Conservation (phyloP, 2,329 filamentous ascomycete genomes). For the Fusarium sp. region DNA sequence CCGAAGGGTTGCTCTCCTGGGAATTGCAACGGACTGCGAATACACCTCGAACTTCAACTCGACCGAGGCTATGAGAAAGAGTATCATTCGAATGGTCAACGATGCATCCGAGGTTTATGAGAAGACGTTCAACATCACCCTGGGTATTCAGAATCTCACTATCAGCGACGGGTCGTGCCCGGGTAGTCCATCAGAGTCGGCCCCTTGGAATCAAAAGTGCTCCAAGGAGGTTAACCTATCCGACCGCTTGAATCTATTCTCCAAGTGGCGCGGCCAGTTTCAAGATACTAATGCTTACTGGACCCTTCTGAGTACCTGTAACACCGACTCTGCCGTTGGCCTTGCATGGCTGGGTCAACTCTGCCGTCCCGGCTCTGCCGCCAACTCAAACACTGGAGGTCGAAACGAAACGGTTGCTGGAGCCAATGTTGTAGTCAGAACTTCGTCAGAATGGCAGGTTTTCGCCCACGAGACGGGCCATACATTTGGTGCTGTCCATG, state of each 20-base stretch:
- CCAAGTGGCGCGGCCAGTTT: constrained; percentile 83
- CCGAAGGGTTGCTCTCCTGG: constrained; percentile 91
- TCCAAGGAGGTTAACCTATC: constrained; percentile 73
- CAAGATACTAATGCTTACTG: constrained; percentile 90
- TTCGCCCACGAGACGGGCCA: constrained; percentile 95
- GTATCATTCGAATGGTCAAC: constrained; percentile 88
- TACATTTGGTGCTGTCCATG: constrained; percentile 95
- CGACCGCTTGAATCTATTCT: constrained; percentile 87
- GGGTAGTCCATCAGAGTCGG: constrained; percentile 71
- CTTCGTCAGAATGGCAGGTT: constrained; percentile 90
- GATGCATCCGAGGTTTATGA: constrained; percentile 90
- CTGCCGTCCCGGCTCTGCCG: constrained; percentile 73
- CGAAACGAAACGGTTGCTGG: constrained; percentile 81
- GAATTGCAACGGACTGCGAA: constrained; percentile 92
- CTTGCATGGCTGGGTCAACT: constrained; percentile 93
- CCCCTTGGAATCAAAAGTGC: constrained; percentile 89
- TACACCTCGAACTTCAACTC: constrained; percentile 81
- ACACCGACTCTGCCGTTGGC: constrained; percentile 86
- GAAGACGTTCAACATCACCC: constrained; percentile 91
- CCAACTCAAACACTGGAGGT: constrained; percentile 62
- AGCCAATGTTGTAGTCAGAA: constrained; percentile 90
- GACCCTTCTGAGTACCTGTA: constrained; percentile 87
- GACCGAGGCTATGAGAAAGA: constrained; percentile 71
- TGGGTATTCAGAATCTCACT: constrained; percentile 88
- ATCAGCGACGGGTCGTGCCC: constrained; percentile 83